These are phyloP conservation scores for Jasminum sambac DNA, from an alignment of 257 asterid genomes.

Conservation along the genomic window DNA sequence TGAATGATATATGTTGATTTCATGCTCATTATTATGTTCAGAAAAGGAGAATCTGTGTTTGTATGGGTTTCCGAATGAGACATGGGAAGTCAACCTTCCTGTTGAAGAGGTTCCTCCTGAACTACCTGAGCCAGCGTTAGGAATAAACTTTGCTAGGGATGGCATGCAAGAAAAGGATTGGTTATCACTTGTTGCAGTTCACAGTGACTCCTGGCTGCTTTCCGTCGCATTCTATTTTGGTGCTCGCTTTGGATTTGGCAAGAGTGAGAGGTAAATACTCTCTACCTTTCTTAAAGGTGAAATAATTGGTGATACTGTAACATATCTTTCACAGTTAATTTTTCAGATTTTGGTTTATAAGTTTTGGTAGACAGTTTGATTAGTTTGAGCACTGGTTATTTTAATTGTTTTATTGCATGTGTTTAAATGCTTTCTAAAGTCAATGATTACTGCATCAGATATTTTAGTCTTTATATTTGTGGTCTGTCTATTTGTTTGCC, in stretches of 20 bases:
- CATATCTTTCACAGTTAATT: background rate
- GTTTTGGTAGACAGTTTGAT: background rate
- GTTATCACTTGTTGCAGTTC: slow-evolving; percentile 10
- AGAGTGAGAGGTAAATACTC: slow-evolving; percentile 3
- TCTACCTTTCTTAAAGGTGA: background rate
- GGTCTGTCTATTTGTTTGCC: background rate
- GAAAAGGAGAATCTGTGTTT: slow-evolving; percentile 8
- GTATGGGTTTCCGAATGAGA: slow-evolving; percentile 5
- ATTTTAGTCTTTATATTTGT: background rate
- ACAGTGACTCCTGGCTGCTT: slow-evolving; percentile 8
- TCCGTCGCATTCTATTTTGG: slow-evolving; percentile 5
- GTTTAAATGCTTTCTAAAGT: background rate
- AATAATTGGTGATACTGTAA: background rate
- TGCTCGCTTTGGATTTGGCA: slow-evolving; percentile 11
- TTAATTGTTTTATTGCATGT: background rate
- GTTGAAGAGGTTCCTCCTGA: slow-evolving; percentile 13
- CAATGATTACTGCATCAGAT: background rate
- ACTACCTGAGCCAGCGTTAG: slow-evolving; percentile 7
- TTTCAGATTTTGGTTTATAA: background rate
- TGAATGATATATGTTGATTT: background rate
- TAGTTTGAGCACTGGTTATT: background rate
- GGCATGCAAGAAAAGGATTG: slow-evolving; percentile 11
- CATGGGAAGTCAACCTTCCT: slow-evolving; percentile 8
- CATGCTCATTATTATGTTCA: background rate
- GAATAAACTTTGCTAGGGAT: slow-evolving; percentile 12